These are phyloP conservation scores for Fusarium sp. DNA, from an alignment of 2,329 filamentous ascomycete species.

Conservation along the genomic window DNA sequence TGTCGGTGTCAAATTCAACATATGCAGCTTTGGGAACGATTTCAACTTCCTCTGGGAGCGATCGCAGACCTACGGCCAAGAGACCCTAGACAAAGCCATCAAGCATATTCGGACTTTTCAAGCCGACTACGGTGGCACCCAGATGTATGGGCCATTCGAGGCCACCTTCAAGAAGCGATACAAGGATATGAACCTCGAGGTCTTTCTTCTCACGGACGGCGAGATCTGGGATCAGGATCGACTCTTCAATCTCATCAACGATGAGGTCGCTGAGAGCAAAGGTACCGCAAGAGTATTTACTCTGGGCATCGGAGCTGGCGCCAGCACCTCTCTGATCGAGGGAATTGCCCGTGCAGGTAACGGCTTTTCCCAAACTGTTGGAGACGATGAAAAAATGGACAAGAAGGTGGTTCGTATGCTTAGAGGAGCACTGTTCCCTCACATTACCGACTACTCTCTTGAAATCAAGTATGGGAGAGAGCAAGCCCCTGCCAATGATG, in stretches of 20 bases:
- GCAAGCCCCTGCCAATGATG: constrained; percentile 55
- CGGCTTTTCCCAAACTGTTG: constrained; percentile 72
- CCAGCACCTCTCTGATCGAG: constrained; percentile 66
- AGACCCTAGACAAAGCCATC: constrained; percentile 58
- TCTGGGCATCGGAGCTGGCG: constrained; percentile 64
- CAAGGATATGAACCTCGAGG: constrained; percentile 62
- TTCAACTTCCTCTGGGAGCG: constrained; percentile 61
- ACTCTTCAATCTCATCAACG: constrained; percentile 61
- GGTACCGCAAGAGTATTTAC: constrained; percentile 65
- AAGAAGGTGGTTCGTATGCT: constrained; percentile 79
- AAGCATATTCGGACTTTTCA: constrained; percentile 57
- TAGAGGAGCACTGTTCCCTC: constrained; percentile 75
- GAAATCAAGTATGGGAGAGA: constrained; percentile 68
- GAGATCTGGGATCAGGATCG: constrained; percentile 62
- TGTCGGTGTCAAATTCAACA: constrained; percentile 74
- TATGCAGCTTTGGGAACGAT: constrained; percentile 72
- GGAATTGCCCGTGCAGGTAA: constrained; percentile 66
- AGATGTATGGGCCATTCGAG: constrained; percentile 62
- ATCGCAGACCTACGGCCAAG: constrained; percentile 61
- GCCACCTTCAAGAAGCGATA: constrained; percentile 58
- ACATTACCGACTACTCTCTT: constrained; percentile 72
- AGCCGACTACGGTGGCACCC: constrained; percentile 65
- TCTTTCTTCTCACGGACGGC: constrained; percentile 69
- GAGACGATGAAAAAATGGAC: constrained; percentile 73
- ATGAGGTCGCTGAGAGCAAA: constrained; percentile 54